Base-by-base conservation (phyloP, 2,329 filamentous ascomycete species). In the Aspergillus sp. region DNA sequence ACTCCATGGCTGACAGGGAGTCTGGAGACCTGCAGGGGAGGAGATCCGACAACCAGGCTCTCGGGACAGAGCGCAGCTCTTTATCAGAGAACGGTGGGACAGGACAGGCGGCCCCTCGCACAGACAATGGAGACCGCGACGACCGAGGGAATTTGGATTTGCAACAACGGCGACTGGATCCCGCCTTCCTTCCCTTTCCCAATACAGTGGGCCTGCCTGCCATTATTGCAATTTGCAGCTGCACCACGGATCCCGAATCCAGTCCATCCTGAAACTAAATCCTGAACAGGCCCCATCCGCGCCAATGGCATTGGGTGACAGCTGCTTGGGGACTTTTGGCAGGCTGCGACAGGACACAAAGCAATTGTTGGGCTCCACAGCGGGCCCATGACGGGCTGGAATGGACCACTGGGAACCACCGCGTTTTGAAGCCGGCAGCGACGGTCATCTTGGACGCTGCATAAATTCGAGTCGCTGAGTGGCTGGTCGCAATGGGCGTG, bases 31-130 rank as follows among this genome's bases (percentile, higher is more conserved):
- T 54, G 52, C 52, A 54, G 38, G 22, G 43, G 25, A n/a, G 57
- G 30, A 41, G 6, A 50, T 41, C 50, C 60, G 17, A 52, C 41
- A 41, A 30, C 60, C 55, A 62, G 34, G 7, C 31, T 38, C 54
- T 34, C 31, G 55, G 47, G 50, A 46, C 51, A 28, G 15, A 55
- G 17, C 23, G 17, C 11, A 2, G 48, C 8, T 56, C 15, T 38
- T 15, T 28, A 28, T 28, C 25, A 48, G 23, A 7, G 34, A 38
- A 41, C 34, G 34, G 34, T 41, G 34, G 34, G 34, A 41, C 25
- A 28, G 25, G 19, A 38, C 31, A 38, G 31, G 4, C 31, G 19
- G 25, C 25, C 25, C 25, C 25, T 28, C 25, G 25, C 25, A 28
- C 25, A 28, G 25, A 28, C 25, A 7, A 28, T 17, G 34, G 34